A percentile compares a stretch with the other conserved stretches of the same genome.
Conservation (phyloP, 2,329 filamentous ascomycete species). For the Gaeumannomyces sp. region DNA sequence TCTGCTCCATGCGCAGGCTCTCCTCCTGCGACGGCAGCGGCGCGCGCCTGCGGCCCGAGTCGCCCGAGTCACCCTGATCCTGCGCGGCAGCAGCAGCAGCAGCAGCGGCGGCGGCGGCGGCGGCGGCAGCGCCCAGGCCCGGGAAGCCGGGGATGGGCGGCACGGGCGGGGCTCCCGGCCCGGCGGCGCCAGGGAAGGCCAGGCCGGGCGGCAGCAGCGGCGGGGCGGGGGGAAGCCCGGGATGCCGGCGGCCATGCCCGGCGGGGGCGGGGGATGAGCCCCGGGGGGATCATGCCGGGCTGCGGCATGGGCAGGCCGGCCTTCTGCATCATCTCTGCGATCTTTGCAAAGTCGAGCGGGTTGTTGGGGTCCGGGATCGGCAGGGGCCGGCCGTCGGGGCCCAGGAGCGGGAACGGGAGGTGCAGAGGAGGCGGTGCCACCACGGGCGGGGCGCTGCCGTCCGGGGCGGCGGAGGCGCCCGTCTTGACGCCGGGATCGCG, state of each 20-base stretch:
- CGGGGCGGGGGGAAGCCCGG: constrained; percentile 35
- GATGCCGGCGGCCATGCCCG: background rate
- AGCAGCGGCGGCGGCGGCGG: background rate
- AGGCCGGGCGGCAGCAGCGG: constrained; percentile 30
- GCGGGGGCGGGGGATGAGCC: constrained; percentile 39
- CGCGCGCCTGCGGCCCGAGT: constrained; percentile 48
- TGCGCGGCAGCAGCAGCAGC: background rate
- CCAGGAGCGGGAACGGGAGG: constrained; percentile 41
- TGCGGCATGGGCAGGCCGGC: constrained; percentile 57
- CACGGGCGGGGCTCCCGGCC: constrained; percentile 28
- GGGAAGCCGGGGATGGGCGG: constrained; percentile 13
- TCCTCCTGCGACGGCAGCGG: constrained; percentile 81
- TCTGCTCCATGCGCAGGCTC: constrained; percentile 72
- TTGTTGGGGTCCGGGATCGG: constrained; percentile 51
- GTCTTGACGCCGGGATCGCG: constrained; percentile 2
- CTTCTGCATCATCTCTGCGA: constrained; percentile 60
- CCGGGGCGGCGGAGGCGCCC: constrained; percentile 28
- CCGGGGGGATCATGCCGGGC: constrained; percentile 37
- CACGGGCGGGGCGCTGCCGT: constrained; percentile 13
- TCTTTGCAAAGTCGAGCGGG: constrained; percentile 53
- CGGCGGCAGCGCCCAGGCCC: constrained; percentile 19
- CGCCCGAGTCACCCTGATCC: constrained; percentile 27
- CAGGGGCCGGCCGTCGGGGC: constrained; percentile 36
- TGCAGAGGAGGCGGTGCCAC: constrained; percentile 48
- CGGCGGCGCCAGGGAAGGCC: constrained; percentile 29